A percentile compares a stretch with the other conserved stretches of the same genome.
phyloP scores from a whole-genome alignment of 2,329 filamentous ascomycete genomes.

The Fusarium incarnatum region DNA sequence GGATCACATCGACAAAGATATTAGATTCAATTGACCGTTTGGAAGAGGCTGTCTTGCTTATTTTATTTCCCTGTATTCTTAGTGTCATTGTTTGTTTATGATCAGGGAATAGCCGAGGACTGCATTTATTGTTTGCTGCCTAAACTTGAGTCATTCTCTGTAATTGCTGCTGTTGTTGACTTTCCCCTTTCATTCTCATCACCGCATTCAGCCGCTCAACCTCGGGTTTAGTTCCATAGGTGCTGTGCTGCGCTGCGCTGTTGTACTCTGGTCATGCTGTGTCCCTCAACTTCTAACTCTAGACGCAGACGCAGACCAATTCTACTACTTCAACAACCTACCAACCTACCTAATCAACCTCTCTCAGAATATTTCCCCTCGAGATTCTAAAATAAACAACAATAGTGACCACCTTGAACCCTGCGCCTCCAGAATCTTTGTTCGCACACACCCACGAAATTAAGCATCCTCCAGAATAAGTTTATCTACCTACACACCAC shows the following conservation, averaged over 20 bases:
- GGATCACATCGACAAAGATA: slow-evolving; percentile 5
- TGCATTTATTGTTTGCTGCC: slow-evolving; percentile 3
- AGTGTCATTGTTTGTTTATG: not conserved
- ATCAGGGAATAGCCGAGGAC: not conserved
- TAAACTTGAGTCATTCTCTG: slow-evolving; percentile 18
- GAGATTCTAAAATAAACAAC: not conserved
- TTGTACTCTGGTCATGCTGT: not conserved
- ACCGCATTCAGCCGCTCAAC: slow-evolving; percentile 23
- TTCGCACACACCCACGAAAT: slow-evolving; percentile 17
- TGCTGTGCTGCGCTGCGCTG: not conserved
- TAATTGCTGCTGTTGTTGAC: slow-evolving; percentile 5
- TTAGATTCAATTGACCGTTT: not conserved
- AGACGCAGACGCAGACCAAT: not conserved
- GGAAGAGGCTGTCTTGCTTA: not conserved
- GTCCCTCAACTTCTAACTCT: slow-evolving; percentile 1
- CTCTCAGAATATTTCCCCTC: not conserved
- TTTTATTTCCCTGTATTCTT: not conserved
- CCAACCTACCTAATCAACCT: not conserved
- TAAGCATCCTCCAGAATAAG: slow-evolving; percentile 2
- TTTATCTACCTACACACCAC: slow-evolving; percentile 20
- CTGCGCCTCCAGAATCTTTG: slow-evolving; percentile 2
- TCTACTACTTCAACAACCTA: not conserved
- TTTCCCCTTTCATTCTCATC: slow-evolving; percentile 5
- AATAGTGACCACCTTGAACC: not conserved
- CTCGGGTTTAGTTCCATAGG: slow-evolving; percentile 14